phyloP scores from a whole-genome alignment of 371 early-diverging fungal species.

The Actinomucor elegans region DNA sequence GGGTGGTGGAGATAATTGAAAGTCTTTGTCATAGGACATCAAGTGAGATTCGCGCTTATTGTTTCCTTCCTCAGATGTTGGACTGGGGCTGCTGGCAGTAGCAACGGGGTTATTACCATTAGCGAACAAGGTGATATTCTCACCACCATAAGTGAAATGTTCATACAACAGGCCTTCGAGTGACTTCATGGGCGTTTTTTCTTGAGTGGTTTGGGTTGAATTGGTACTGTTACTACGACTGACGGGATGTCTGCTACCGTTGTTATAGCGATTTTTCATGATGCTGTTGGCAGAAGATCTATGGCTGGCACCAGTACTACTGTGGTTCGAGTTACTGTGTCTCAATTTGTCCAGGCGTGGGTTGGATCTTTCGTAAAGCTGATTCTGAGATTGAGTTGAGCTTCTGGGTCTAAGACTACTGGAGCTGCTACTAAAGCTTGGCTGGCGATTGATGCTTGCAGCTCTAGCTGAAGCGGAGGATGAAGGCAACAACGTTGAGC shows the following conservation, averaged over 20 bases:
- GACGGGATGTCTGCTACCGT: background rate
- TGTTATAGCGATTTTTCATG: background rate
- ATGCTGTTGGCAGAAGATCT: background rate
- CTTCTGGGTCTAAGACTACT: constrained; percentile 2
- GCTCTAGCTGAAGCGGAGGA: background rate
- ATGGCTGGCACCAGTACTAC: too few species aligned
- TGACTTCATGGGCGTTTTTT: background rate
- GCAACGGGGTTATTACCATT: background rate
- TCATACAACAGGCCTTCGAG: constrained; percentile 22
- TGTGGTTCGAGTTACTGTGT: background rate
- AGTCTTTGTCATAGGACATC: constrained; percentile 16
- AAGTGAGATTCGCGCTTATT: background rate
- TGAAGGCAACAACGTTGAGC: background rate
- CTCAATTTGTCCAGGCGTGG: background rate
- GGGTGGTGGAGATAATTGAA: constrained; percentile 20
- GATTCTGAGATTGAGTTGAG: constrained; percentile 1
- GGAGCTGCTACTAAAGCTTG: background rate
- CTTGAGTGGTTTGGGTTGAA: background rate
- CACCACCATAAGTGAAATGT: constrained; percentile 34
- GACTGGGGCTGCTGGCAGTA: background rate
- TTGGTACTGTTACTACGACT: constrained; percentile 3
- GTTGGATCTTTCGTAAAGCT: constrained; percentile 1
- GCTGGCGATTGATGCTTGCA: background rate
- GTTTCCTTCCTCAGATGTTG: background rate
- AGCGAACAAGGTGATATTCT: constrained; percentile 20